phyloP scores from a whole-genome alignment of 1,284 basidiomycete species.

The Fomitiporia mediterranea region DNA sequence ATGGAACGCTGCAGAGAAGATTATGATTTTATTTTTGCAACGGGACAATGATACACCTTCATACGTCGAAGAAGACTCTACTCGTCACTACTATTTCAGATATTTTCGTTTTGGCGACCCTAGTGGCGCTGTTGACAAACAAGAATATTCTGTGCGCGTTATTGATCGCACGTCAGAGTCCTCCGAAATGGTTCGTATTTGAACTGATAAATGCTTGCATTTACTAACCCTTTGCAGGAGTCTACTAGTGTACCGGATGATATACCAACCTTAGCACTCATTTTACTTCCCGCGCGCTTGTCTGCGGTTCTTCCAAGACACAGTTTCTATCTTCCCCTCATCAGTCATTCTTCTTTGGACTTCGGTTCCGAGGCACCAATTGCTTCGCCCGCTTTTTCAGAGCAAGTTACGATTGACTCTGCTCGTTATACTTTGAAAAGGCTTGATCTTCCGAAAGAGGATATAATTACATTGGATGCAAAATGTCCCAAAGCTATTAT shows the following conservation, averaged over 20 bases:
- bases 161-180: slow-evolving; percentile 11
- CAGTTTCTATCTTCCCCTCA: slow-evolving; percentile 18
- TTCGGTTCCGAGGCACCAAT: slow-evolving; percentile 4
- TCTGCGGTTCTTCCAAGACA: slow-evolving; percentile 16
- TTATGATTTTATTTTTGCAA: slow-evolving; percentile 11
- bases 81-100: slow-evolving; percentile 9
- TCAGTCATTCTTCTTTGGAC: slow-evolving; percentile 13
- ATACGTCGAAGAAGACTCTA: slow-evolving; percentile 2
- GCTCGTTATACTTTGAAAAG: slow-evolving; percentile 18
- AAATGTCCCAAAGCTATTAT: slow-evolving; percentile 10
- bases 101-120: not conserved
- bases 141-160: slow-evolving; percentile 2
- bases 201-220: not conserved
- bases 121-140: not conserved
- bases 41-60: not conserved
- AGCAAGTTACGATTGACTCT: slow-evolving; percentile 15
- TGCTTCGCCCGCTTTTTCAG: slow-evolving; percentile 14
- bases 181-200: slow-evolving; percentile 12
- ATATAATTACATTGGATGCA: slow-evolving; percentile 4
- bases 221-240: slow-evolving; percentile 12
- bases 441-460: slow-evolving; percentile 15
- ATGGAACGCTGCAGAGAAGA: slow-evolving; percentile 18
- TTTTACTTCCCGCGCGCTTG: slow-evolving; percentile 16
- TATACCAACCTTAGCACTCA: slow-evolving; percentile 15
- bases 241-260: not conserved